Evolutionary conservation across 768 basidiomycete genomes (phyloP).

Genomic region (Termitomyces sp.): DNA sequence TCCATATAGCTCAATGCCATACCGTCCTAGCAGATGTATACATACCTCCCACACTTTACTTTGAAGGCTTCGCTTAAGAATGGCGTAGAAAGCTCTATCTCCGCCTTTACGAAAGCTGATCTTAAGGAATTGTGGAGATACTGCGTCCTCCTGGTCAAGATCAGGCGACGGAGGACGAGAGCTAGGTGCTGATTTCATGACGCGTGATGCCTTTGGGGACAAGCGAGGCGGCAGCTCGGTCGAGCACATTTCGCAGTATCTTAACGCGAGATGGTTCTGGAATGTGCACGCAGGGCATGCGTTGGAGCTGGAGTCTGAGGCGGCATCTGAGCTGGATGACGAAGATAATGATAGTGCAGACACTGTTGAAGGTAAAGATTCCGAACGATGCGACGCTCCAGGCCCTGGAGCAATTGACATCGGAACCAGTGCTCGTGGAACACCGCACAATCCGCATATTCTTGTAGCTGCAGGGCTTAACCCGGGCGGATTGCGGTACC

Average conservation of each 20-base stretch:
- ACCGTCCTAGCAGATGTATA: not conserved
- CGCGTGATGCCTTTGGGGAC: conserved; percentile 11
- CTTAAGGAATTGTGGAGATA: conserved; percentile 51
- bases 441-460: conserved; percentile 81
- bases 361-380: conserved; percentile 31
- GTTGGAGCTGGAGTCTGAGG: conserved; percentile 33
- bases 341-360: conserved; percentile 31
- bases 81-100: conserved; percentile 75
- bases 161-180: conserved; percentile 58
- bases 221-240: conserved; percentile 56
- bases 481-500: conserved; percentile 73
- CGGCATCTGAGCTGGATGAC: conserved; percentile 24
- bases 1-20: not conserved
- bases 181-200: conserved; percentile 55
- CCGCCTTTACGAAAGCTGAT: conserved; percentile 92
- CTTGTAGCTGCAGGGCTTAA: conserved; percentile 60
- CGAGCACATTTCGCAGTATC: conserved; percentile 80
- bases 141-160: conserved; percentile 28
- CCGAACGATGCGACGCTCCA: conserved; percentile 23
- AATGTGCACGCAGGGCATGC: conserved; percentile 90
- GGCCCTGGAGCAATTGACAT: conserved; percentile 16
- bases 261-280: conserved; percentile 73
- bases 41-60: conserved; percentile 72
- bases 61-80: conserved; percentile 64
- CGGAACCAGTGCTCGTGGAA: conserved; percentile 45